Conservation (phyloP, 495 filamentous ascomycete species). For the Wilcoxina mikolae region DNA sequence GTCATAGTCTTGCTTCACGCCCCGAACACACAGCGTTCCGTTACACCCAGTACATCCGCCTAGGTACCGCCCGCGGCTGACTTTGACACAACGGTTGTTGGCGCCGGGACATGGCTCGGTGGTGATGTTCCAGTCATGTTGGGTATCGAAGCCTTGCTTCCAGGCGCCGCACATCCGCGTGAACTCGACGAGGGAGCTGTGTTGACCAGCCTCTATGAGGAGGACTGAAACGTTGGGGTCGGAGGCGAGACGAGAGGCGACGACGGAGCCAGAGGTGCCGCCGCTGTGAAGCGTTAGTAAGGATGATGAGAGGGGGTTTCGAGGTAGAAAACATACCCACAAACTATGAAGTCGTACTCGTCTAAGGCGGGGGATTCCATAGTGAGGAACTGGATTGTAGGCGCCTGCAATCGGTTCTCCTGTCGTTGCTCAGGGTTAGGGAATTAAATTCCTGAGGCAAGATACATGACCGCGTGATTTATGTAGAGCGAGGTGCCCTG, state of each 20-base stretch:
- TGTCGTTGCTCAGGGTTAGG: no score
- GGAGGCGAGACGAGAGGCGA: not conserved
- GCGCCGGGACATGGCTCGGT: constrained; percentile 42
- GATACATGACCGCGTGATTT: no score
- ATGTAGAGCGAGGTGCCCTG: no score
- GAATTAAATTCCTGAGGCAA: no score
- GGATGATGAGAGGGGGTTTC: not conserved
- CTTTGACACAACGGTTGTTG: constrained; percentile 41
- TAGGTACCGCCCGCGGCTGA: constrained; percentile 45
- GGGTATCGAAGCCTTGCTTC: constrained; percentile 35
- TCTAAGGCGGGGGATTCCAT: no score
- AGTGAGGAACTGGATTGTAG: no score
- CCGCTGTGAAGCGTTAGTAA: not conserved
- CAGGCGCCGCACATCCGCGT: not conserved
- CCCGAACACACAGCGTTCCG: constrained; percentile 48
- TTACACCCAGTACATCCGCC: constrained; percentile 47
- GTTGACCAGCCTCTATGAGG: constrained; percentile 2
- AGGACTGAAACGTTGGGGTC: not conserved
- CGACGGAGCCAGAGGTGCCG: constrained; percentile 1
- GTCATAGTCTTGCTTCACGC: constrained; percentile 45
- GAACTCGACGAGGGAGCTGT: not conserved
- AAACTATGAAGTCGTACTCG: constrained; percentile 6
- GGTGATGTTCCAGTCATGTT: constrained; percentile 43
- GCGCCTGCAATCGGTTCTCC: no score
- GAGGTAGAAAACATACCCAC: not conserved